Percentiles rank a stretch among this genome's conserved stretches.
Conservation (phyloP, 139 green algal genomes). For the Chlamydomonas asymmetrica region DNA sequence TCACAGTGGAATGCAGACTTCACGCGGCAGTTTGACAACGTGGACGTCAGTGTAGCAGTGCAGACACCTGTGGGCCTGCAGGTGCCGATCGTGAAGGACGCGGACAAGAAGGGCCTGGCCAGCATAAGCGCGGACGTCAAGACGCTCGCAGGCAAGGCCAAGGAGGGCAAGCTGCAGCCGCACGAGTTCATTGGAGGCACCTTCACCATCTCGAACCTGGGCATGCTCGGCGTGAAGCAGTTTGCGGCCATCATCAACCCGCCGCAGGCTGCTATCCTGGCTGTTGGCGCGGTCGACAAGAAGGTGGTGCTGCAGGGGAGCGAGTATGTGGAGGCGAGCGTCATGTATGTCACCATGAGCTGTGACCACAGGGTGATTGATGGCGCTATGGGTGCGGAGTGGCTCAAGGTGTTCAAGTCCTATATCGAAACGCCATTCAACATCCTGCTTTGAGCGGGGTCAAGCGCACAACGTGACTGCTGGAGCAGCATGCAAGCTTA, state of each 20-base stretch:
- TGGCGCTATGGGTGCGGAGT: constrained; percentile 93
- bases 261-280: constrained; percentile 83
- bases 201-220: constrained; percentile 93
- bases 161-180: constrained; percentile 85
- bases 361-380: constrained; percentile 98
- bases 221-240: constrained; percentile 92
- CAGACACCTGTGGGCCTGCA: constrained; percentile 75
- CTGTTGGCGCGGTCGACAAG: constrained; percentile 61
- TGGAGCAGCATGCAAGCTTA: too few relatives aligned
- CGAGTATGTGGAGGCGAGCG: constrained; percentile 54
- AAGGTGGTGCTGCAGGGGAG: constrained; percentile 58
- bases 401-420: constrained; percentile 91
- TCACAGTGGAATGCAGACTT: constrained; percentile 84
- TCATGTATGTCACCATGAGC: constrained; percentile 70
- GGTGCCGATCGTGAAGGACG: constrained; percentile 85
- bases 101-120: constrained; percentile 70
- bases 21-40: constrained; percentile 84
- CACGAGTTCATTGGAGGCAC: constrained; percentile 88
- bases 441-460: constrained; percentile 88
- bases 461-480: too few relatives aligned
- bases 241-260: constrained; percentile 98
- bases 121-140: constrained; percentile 76
- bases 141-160: constrained; percentile 77
- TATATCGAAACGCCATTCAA: constrained; percentile 90
- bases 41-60: constrained; percentile 83